These are phyloP conservation scores for Mallotus nudiflorus DNA, from an alignment of 345 rosid genomes.

Conservation along the genomic window DNA sequence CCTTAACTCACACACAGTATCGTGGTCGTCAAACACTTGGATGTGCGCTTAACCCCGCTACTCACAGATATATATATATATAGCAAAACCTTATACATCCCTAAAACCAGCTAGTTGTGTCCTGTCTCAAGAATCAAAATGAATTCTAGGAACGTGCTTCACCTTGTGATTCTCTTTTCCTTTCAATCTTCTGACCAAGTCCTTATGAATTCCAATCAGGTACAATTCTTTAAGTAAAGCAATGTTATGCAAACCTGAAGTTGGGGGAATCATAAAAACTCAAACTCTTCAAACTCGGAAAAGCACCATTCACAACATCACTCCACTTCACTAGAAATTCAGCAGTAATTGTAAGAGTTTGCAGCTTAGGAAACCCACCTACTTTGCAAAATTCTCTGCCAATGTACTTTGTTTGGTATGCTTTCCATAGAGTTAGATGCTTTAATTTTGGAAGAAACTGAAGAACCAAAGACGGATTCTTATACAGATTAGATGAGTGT, in stretches of 20 bases:
- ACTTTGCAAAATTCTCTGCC: slow-evolving; percentile 20
- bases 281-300: not conserved
- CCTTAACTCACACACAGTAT: no score
- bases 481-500: not conserved
- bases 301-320: slow-evolving; percentile 1
- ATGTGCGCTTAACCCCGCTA: no score
- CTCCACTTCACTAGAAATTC: slow-evolving; percentile 4
- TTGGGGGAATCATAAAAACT: not conserved
- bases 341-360: slow-evolving; percentile 9
- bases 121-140: no score
- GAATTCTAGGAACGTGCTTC: not conserved
- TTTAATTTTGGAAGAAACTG: slow-evolving; percentile 18
- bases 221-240: not conserved
- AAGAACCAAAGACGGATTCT: not conserved
- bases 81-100: no score
- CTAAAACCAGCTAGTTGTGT: no score
- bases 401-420: slow-evolving; percentile 10
- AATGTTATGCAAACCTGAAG: slow-evolving; percentile 8
- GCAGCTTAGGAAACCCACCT: slow-evolving; percentile 8
- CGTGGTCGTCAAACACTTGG: no score
- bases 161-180: slow-evolving; percentile 12
- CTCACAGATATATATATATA: no score
- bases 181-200: not conserved
- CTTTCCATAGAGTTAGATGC: slow-evolving; percentile 2
- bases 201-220: not conserved